Evolutionary conservation across 306 rosid species (phyloP), one percentile per base, ranked within the genome.

Genomic region (Gastrolobium villosum): DNA sequence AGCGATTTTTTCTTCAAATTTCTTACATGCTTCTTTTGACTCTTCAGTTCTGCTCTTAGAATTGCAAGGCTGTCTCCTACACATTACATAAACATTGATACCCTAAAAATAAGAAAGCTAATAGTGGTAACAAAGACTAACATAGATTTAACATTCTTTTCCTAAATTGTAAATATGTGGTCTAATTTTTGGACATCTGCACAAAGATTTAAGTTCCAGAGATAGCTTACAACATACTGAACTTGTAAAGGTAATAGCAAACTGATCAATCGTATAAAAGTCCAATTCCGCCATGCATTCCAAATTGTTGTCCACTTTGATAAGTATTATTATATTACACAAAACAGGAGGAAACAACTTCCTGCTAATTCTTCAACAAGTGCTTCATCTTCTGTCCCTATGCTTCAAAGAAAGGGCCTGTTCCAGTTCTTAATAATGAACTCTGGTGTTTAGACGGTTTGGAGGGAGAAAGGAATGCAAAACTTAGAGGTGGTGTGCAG

Each of bases 51-150:
- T 2, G 93, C 88, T 86, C 89, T 90, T 85, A 96, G 86, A 80
- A 96, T 91, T 64, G 99, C 97, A 81, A 96, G 90, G 86, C 90
- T 87, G 82, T 96, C 98, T 67, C 99, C 99, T 95, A 79, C 82
- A 78, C 50, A 85, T 70, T 83, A 46, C 44, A 72, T 49, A 66
- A 63, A 57, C 64, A 79, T 59, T 66, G 81, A 76, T 87, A 73
- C 50, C 69, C 61, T 39, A 59, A 39, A 45, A 52, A 79, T 15
- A 72, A 13, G 66, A 80, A 34, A 7, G 54, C 37, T 77, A 48
- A 39, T 32, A 26, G 13, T 53, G 9, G 46, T 55, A 69, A 76
- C 55, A 79, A 73, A 54, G 14, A 81, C 49, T 41, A 48, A 5
- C 45, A 59, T 35, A 48, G 40, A 53, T 40, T 63, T 70, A 52